Conservation (phyloP, 371 early-diverging fungal species). For the Parasitella parasitica region DNA sequence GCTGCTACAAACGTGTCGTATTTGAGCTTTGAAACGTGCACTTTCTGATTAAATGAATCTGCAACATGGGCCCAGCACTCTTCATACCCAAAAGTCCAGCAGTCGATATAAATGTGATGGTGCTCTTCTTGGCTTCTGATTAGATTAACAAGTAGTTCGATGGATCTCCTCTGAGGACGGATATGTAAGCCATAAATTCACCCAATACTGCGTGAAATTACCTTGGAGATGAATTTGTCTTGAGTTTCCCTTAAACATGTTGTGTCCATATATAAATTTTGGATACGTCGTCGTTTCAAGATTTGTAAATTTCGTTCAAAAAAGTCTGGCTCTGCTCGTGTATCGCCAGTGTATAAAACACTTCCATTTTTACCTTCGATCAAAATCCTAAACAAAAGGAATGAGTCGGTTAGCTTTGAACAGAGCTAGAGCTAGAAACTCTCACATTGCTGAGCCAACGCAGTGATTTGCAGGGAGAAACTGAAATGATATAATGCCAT, state of each 20-base stretch:
- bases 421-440: too few species aligned
- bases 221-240: constrained; percentile 31
- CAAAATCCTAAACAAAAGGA: constrained; percentile 21
- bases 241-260: constrained; percentile 35
- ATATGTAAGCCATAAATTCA: not conserved
- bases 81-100: constrained; percentile 50
- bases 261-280: constrained; percentile 46
- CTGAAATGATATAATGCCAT: constrained; percentile 22
- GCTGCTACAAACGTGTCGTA: constrained; percentile 31
- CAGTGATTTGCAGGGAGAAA: constrained; percentile 48
- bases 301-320: constrained; percentile 15
- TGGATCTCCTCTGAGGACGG: constrained; percentile 16
- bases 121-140: constrained; percentile 22
- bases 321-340: constrained; percentile 35
- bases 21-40: constrained; percentile 37
- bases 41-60: constrained; percentile 25
- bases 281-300: constrained; percentile 19
- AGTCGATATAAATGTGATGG: constrained; percentile 42
- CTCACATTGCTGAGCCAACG: constrained; percentile 47
- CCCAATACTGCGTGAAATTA: not conserved
- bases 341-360: constrained; percentile 45
- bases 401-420: too few species aligned
- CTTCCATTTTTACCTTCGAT: constrained; percentile 40
- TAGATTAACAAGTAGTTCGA: constrained; percentile 24
- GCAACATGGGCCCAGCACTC: constrained; percentile 40